Evolutionary conservation across 2,329 filamentous ascomycete species (phyloP).

Genomic region (Trichothecium roseum): DNA sequence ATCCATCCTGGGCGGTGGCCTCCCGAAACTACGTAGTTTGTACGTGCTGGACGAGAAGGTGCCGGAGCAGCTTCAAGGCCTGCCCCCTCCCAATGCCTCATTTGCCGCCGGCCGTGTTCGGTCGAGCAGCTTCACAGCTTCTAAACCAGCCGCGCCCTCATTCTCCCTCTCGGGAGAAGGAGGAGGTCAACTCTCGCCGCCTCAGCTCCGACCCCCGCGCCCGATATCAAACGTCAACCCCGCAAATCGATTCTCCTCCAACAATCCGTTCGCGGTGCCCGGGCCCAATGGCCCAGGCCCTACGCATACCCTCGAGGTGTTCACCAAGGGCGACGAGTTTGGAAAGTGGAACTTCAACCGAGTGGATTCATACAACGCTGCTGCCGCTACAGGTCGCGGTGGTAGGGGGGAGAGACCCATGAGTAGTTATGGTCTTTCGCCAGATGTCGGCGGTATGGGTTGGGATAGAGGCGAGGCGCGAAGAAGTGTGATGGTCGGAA

Average conservation of each 20-base stretch:
- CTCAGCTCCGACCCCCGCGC: constrained; percentile 13
- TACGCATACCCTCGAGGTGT: constrained; percentile 47
- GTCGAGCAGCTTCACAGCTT: constrained; percentile 13
- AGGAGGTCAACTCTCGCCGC: constrained; percentile 13
- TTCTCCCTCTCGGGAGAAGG: constrained; percentile 4
- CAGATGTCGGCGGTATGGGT: constrained; percentile 35
- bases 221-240: constrained; percentile 17
- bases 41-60: constrained; percentile 83
- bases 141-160: background rate
- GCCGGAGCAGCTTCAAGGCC: constrained; percentile 62
- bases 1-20: constrained; percentile 66
- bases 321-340: constrained; percentile 48
- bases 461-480: constrained; percentile 43
- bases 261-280: constrained; percentile 43
- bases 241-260: constrained; percentile 43
- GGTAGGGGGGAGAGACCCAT: constrained; percentile 28
- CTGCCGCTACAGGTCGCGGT: constrained; percentile 8
- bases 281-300: constrained; percentile 22
- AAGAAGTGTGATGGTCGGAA: constrained; percentile 43
- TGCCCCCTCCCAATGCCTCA: constrained; percentile 51
- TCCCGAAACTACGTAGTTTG: constrained; percentile 64
- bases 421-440: constrained; percentile 47
- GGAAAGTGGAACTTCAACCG: constrained; percentile 49
- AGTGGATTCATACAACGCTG: constrained; percentile 23
- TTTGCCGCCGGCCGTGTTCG: constrained; percentile 18